These are phyloP conservation scores for Syzygium aqueum DNA, from an alignment of 345 rosid genomes.

Conservation along the genomic window DNA sequence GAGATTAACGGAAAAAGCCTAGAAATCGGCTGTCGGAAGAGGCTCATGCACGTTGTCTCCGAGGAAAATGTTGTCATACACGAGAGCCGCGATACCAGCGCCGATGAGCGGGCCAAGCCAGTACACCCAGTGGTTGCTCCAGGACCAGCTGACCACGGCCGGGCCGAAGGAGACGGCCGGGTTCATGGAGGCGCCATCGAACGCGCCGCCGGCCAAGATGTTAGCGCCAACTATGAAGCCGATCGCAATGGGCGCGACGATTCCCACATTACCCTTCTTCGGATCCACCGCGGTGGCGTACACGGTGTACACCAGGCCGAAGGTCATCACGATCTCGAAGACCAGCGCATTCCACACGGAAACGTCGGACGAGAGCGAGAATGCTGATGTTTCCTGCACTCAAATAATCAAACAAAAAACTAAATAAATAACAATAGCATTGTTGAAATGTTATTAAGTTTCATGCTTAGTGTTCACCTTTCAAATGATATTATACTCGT, in stretches of 20 bases:
- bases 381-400: conserved; percentile 27
- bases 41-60: conserved; percentile 29
- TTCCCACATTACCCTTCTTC: conserved; percentile 36
- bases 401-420: neutral
- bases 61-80: conserved; percentile 50
- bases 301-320: conserved; percentile 57
- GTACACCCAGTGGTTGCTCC: conserved; percentile 65
- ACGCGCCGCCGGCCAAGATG: conserved; percentile 31
- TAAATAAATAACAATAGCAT: neutral
- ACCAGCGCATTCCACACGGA: conserved; percentile 43
- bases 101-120: conserved; percentile 63
- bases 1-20: neutral
- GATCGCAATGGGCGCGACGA: conserved; percentile 23
- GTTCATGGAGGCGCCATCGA: conserved; percentile 59
- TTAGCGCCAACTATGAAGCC: conserved; percentile 35
- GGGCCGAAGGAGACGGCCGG: conserved; percentile 73
- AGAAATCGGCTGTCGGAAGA: conserved; percentile 34
- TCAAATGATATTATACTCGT: neutral
- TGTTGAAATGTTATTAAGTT: neutral
- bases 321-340: conserved; percentile 65
- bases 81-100: conserved; percentile 42
- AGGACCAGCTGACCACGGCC: conserved; percentile 66
- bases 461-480: neutral
- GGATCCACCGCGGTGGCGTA: conserved; percentile 66
- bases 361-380: conserved; percentile 22